phyloP scores from a whole-genome alignment of 306 rosid genomes.

The Medicago ruthenica region DNA sequence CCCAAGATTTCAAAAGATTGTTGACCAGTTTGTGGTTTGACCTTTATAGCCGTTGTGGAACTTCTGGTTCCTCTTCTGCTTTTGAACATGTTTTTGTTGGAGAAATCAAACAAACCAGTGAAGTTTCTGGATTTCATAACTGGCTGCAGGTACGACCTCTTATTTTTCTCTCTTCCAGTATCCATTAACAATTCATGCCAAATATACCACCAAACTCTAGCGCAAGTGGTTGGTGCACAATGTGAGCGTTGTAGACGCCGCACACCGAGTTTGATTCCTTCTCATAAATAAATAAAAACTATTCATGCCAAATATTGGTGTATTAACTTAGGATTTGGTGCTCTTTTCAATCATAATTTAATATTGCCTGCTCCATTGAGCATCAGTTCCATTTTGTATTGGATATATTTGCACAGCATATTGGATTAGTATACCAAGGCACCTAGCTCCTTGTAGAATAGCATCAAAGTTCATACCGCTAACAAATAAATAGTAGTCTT shows the following conservation, averaged over 20 bases:
- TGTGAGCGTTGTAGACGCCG: too few relatives aligned
- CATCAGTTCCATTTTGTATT: not conserved
- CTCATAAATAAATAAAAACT: not conserved
- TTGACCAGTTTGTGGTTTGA: conserved; percentile 82
- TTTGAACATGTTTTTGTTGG: conserved; percentile 98
- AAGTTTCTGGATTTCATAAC: conserved; percentile 95
- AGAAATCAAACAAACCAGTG: conserved; percentile 74
- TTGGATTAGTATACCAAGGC: conserved; percentile 14
- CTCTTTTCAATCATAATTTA: conserved; percentile 35
- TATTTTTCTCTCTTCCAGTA: not conserved
- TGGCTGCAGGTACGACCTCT: conserved; percentile 82
- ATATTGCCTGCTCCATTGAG: conserved; percentile 9
- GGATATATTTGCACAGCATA: not conserved
- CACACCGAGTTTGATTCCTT: too few relatives aligned
- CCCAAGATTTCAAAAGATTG: conserved; percentile 72
- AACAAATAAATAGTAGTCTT: conserved; percentile 14
- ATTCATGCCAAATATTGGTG: conserved; percentile 13
- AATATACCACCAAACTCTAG: not conserved
- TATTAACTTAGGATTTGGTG: conserved; percentile 20
- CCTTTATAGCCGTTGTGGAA: conserved; percentile 88
- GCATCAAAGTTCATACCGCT: conserved; percentile 33
- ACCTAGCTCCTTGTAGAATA: conserved; percentile 24
- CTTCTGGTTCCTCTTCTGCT: conserved; percentile 90
- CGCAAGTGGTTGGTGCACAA: too few relatives aligned
- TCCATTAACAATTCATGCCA: conserved; percentile 20